Evolutionary conservation across 2,329 filamentous ascomycete genomes (phyloP).

Genomic region (Aspergillus alliaceus): DNA sequence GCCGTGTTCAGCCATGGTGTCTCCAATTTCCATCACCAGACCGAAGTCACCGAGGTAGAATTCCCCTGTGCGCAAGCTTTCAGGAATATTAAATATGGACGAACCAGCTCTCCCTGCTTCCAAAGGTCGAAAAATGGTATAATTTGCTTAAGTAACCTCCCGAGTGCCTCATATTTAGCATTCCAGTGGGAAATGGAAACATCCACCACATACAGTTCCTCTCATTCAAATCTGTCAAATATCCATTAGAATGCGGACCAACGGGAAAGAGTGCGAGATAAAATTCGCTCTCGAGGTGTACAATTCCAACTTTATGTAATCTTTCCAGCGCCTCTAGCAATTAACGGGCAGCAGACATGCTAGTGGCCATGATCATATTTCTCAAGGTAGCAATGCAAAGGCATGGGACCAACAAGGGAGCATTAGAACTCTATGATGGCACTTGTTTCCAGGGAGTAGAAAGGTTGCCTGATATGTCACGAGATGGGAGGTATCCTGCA

Average conservation of each 20-base stretch:
- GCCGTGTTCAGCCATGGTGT: constrained; percentile 2
- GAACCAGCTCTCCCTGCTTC: constrained; percentile 27
- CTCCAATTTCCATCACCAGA: constrained; percentile 23
- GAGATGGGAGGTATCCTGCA: constrained; percentile 18
- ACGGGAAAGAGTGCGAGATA: neutral
- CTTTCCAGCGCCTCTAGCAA: constrained; percentile 24
- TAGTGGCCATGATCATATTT: constrained; percentile 18
- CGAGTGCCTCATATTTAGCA: constrained; percentile 28
- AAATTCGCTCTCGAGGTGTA: constrained; percentile 28
- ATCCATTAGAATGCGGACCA: constrained; percentile 12
- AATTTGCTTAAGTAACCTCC: constrained; percentile 23
- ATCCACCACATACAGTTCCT: constrained; percentile 32
- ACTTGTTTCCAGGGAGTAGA: constrained; percentile 12
- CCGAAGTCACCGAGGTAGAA: constrained; percentile 33
- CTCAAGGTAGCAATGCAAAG: constrained; percentile 9
- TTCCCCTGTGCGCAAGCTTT: constrained; percentile 22
- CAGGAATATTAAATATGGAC: constrained; percentile 19
- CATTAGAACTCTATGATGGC: constrained; percentile 22
- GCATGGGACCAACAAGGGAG: constrained; percentile 22
- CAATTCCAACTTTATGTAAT: constrained; percentile 27
- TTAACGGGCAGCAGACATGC: constrained; percentile 30
- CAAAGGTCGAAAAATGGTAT: constrained; percentile 25
- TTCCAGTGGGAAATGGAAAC: constrained; percentile 18
- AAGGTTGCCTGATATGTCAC: constrained; percentile 22
- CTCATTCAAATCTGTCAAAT: constrained; percentile 24